A percentile compares a stretch with the other conserved stretches of the same genome.
phyloP scores from a whole-genome alignment of 2,329 filamentous ascomycete species.

The Alternaria viburni region DNA sequence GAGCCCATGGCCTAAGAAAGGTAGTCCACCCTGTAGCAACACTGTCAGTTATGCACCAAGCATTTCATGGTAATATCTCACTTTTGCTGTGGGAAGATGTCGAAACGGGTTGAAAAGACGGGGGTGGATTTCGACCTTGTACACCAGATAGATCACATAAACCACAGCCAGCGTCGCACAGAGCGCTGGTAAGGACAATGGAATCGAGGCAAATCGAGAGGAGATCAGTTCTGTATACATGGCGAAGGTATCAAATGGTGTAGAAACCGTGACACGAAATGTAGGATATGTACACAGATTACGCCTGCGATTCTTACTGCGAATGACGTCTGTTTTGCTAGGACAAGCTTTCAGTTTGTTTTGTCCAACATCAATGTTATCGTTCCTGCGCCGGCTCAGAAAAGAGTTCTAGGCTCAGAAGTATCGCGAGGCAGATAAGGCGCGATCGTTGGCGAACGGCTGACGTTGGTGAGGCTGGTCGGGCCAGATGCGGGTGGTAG shows the following conservation, averaged over 20 bases:
- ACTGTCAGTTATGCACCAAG: neutral
- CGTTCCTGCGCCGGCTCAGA: neutral
- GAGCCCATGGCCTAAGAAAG: neutral
- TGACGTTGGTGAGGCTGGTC: neutral
- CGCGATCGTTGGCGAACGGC: neutral
- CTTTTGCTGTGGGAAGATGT: neutral
- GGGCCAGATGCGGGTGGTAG: neutral
- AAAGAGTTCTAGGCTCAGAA: neutral
- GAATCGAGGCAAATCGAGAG: too few relatives aligned
- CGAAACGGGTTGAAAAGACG: neutral
- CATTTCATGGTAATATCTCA: neutral
- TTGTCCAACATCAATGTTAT: neutral
- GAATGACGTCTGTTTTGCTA: neutral
- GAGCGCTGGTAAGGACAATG: neutral
- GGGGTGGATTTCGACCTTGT: neutral
- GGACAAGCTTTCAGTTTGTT: neutral
- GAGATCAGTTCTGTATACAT: neutral
- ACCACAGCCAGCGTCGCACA: neutral
- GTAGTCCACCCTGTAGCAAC: neutral
- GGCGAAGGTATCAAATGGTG: neutral
- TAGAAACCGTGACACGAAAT: neutral
- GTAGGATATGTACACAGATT: neutral
- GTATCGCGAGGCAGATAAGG: neutral
- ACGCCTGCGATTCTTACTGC: neutral
- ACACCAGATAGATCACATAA: neutral